Percentiles rank a stretch among this genome's conserved stretches.
These are phyloP conservation scores for Herpetomonas samuelpessoai DNA, from an alignment of 208 protist genomes.

Conservation along the genomic window DNA sequence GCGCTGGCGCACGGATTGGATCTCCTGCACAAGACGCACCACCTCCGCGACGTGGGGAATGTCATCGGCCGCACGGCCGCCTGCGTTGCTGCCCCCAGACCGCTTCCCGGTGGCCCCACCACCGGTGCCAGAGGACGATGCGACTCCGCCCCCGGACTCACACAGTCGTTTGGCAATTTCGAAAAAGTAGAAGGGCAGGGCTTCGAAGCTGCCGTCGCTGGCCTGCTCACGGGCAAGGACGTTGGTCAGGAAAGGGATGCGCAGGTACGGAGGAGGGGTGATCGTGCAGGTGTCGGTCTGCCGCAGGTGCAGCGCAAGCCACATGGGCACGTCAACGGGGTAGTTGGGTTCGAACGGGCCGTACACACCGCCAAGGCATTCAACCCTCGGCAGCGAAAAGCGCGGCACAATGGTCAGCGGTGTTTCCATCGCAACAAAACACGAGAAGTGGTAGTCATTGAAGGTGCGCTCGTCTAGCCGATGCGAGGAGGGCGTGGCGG, in stretches of 20 bases:
- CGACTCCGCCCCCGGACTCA: slow-evolving; percentile 17
- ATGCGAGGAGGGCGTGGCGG: neutral
- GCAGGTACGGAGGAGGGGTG: slow-evolving; percentile 51
- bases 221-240: slow-evolving; percentile 59
- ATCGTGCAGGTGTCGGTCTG: slow-evolving; percentile 84
- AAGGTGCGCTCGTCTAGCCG: slow-evolving; percentile 32
- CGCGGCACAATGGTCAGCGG: slow-evolving; percentile 71
- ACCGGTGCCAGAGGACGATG: slow-evolving; percentile 26
- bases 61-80: slow-evolving; percentile 34
- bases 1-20: slow-evolving; percentile 67
- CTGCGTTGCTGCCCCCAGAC: slow-evolving; percentile 7
- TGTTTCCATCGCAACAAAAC: slow-evolving; percentile 75
- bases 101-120: neutral
- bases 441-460: slow-evolving; percentile 77
- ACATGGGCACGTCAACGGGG: slow-evolving; percentile 77
- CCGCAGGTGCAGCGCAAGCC: slow-evolving; percentile 80
- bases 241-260: slow-evolving; percentile 43
- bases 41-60: slow-evolving; percentile 65
- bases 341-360: slow-evolving; percentile 82
- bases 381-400: slow-evolving; percentile 74
- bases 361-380: slow-evolving; percentile 58
- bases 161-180: slow-evolving; percentile 68
- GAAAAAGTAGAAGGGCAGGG: slow-evolving; percentile 87
- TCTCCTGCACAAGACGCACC: slow-evolving; percentile 67
- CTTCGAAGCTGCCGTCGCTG: slow-evolving; percentile 71